Conservation (phyloP, 2,329 filamentous ascomycete species). For the Pezicula rhizophila region DNA sequence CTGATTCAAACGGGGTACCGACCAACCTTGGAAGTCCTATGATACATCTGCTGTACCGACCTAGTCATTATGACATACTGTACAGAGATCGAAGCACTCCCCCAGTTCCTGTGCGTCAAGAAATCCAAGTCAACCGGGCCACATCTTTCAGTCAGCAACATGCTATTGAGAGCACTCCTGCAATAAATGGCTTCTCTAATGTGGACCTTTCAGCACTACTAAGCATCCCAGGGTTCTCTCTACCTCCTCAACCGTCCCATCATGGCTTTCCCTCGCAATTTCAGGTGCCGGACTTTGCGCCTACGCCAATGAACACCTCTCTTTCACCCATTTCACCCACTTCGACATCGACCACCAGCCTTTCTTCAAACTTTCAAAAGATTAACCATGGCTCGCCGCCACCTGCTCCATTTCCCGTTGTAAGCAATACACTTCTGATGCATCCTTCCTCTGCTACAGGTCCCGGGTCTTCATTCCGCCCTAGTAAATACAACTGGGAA, state of each 20-base stretch:
- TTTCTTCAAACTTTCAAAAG: neutral
- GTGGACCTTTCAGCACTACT: conserved; percentile 20
- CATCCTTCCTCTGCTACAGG: conserved; percentile 15
- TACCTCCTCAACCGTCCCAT: conserved; percentile 14
- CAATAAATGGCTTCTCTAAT: conserved; percentile 30
- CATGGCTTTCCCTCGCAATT: conserved; percentile 20
- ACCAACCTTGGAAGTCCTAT: conserved; percentile 38
- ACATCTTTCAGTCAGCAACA: conserved; percentile 40
- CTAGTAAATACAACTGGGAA: conserved; percentile 28
- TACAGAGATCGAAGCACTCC: conserved; percentile 51
- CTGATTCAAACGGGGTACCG: conserved; percentile 31
- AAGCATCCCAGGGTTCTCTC: conserved; percentile 23
- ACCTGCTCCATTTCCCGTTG: conserved; percentile 8
- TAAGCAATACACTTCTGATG: conserved; percentile 9
- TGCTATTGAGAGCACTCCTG: conserved; percentile 33
- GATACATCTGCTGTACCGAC: conserved; percentile 59
- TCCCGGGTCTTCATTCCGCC: conserved; percentile 21
- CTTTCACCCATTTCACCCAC: conserved; percentile 23
- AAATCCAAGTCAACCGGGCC: conserved; percentile 49
- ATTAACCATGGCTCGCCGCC: neutral
- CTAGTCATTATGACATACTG: conserved; percentile 88
- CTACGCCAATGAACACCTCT: conserved; percentile 20
- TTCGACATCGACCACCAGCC: conserved; percentile 7
- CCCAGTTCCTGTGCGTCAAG: conserved; percentile 16
- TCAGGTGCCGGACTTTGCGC: conserved; percentile 16